Conservation (phyloP, 768 basidiomycete species). For the Galerina sulciceps region DNA sequence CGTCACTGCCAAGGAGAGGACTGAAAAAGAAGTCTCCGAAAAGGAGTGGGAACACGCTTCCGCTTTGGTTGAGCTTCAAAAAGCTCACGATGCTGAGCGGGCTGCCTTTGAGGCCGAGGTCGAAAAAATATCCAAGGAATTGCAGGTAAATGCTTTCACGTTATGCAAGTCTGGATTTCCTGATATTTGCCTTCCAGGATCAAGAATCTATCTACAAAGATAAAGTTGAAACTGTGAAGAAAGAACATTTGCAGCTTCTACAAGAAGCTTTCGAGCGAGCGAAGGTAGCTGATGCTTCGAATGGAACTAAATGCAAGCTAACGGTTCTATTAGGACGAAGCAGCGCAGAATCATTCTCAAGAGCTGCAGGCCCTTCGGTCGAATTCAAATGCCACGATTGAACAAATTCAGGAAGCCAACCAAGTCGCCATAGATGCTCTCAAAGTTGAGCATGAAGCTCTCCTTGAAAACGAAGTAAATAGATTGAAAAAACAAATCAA, state of each 20-base stretch:
- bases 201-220: conserved; percentile 72
- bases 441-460: conserved; percentile 65
- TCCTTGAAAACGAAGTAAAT: conserved; percentile 59
- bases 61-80: conserved; percentile 57
- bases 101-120: conserved; percentile 60
- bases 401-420: conserved; percentile 70
- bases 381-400: conserved; percentile 65
- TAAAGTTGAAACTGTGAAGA: conserved; percentile 68
- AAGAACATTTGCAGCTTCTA: conserved; percentile 63
- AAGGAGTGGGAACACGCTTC: conserved; percentile 50
- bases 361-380: conserved; percentile 76
- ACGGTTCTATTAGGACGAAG: conserved; percentile 59
- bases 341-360: conserved; percentile 65
- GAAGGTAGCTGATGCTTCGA: conserved; percentile 52
- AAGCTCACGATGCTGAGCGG: conserved; percentile 50
- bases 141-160: conserved; percentile 53
- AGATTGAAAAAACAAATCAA: conserved; percentile 66
- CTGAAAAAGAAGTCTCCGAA: conserved; percentile 45
- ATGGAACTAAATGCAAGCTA: not conserved
- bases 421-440: conserved; percentile 62
- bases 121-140: conserved; percentile 57
- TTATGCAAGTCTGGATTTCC: not conserved
- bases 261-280: conserved; percentile 78
- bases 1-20: conserved; percentile 50
- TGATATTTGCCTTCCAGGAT: conserved; percentile 43